A percentile compares a stretch with the other conserved stretches of the same genome.
Evolutionary conservation across 1,139 yeast species (phyloP).

Genomic region (Saccharomyces hybrid): DNA sequence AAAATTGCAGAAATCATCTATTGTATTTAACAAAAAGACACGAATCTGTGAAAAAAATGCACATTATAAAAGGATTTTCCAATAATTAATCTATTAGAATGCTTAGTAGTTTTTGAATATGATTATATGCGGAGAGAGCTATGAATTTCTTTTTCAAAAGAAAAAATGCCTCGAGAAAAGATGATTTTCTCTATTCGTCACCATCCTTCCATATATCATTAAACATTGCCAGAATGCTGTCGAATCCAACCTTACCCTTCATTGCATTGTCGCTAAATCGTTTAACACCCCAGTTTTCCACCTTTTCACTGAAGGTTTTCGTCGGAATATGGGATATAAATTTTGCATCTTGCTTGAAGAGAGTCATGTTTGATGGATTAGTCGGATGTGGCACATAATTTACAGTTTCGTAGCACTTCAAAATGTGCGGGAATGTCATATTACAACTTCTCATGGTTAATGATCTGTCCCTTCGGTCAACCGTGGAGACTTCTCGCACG

Average conservation of each 20-base stretch:
- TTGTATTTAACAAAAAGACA: neutral
- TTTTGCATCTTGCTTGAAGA: constrained; percentile 75
- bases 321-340: constrained; percentile 39
- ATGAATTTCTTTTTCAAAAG: neutral
- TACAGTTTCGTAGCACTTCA: constrained; percentile 82
- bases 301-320: constrained; percentile 67
- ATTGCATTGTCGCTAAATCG: constrained; percentile 81
- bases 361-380: constrained; percentile 45
- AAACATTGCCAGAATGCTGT: constrained; percentile 43
- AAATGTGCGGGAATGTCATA: constrained; percentile 68
- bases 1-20: neutral
- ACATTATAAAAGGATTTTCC: neutral
- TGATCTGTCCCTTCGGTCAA: constrained; percentile 58
- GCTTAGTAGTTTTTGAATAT: neutral
- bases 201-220: neutral
- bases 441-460: constrained; percentile 80
- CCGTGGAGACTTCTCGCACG: constrained; percentile 84
- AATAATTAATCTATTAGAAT: neutral
- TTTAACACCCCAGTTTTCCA: constrained; percentile 88
- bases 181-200: neutral
- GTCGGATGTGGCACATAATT: constrained; percentile 60
- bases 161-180: neutral
- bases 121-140: neutral
- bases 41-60: neutral
- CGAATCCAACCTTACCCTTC: constrained; percentile 76